Base-by-base conservation (phyloP, 495 filamentous ascomycete species). In the Trichoderma erinaceum region DNA sequence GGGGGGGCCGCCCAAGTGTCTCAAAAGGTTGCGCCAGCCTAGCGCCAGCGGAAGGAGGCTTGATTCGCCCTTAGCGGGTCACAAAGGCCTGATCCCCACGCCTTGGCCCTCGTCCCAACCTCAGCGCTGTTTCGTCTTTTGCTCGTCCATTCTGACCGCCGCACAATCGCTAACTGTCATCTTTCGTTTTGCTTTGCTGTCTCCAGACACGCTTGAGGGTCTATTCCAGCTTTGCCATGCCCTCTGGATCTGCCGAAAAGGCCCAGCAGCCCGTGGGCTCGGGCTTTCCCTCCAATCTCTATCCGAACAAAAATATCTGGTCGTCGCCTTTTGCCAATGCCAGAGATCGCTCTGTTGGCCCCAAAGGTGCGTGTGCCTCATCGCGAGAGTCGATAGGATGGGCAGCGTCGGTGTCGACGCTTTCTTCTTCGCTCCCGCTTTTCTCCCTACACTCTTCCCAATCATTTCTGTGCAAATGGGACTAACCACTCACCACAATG, bases 281-380 rank as follows among this genome's bases (percentile, higher is more conserved):
- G 63, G 32, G 32, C 63, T 46, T 65, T 12, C 16, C 56, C 16
- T 61, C 35, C 63, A 65, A 46, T 29, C 35, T 65, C 21, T 65
- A 65, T 32, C 35, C 35, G 27, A 65, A 27, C 35, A 10, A 41
- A n/a, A 65, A 23, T 21, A 65, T 65, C 63, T 41, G 63, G 63
- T 41, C 63, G 63, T 41, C 63, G 41, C 21, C 35, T 23, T 41
- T 23, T 11, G 8, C 63, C 7, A 32, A 65, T 32, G 29, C 21
- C 63, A 65, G 63, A 43, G 35, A 27, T 65, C 63, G 63, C 35
- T 41, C 63, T 16, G 73, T 75, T 18, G 73, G 74, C 41, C 74
- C 81, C 56, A 80, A 78, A 79, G 83, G 84, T 84, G 74, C 64
- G 80, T 73, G 23, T 23, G 48, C 44, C 15, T 25, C 50, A 21